Base-by-base conservation (phyloP, 148 eudicot species). In the Silene latifolia region DNA sequence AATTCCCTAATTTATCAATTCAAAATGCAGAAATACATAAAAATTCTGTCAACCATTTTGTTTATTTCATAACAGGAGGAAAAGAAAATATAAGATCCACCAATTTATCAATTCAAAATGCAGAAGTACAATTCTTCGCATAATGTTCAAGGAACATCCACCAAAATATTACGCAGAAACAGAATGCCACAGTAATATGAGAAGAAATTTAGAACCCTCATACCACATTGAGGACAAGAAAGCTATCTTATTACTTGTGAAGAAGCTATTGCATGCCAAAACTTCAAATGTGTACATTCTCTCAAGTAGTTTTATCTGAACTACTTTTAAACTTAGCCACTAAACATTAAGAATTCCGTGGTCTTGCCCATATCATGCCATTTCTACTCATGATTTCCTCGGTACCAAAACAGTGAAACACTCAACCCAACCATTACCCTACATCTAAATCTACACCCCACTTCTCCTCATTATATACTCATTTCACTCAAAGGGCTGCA, bases 171-270 rank as follows among this genome's bases (percentile, higher is more conserved):
- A 51, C 17, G 56, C 17, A 51, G 35, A 62, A 11, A 62, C 39
- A 62, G 13, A 62, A 39, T 25, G 66, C 66, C 66, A 23, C 25
- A 35, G 48, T 65, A 18, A 0, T 63, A 35, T 65, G 47, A 32
- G 29, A 63, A 62, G 15, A 8, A 62, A 29, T 29, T 64, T 64
- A 27, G 42, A 29, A 29, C 39, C 46, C 29, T 3, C 68, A 64
- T 46, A 64, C 68, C 25, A 64, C 19, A 64, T 23, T 27, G 44
- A 64, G 20, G 68, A 29, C 68, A 64, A 27, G 10, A 64, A 64
- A 23, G 44, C 10, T 10, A 29, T 27, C 32, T 21, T 27, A 27
- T 27, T 27, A 64, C 42, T 3, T 13, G 3, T 27, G 46, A 29
- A 64, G 19, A 64, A 64, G 46, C 42, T 27, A 29, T 61, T 61